A percentile compares a stretch with the other conserved stretches of the same genome.
Evolutionary conservation across 768 basidiomycete species (phyloP).

Genomic region (Gelatoporia subvermispora): DNA sequence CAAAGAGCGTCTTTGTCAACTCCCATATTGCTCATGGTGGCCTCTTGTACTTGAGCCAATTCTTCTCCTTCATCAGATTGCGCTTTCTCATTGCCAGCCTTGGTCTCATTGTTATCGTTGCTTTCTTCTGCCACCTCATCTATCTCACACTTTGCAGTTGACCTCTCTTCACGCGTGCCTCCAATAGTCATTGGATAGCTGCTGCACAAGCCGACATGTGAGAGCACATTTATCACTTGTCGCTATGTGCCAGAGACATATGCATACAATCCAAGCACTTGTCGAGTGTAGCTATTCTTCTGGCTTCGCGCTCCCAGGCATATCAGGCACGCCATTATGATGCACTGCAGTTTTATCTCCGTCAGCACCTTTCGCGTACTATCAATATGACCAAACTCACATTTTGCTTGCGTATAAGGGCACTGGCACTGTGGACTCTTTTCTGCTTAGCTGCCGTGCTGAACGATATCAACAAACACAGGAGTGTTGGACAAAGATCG

Average conservation of each 20-base stretch:
- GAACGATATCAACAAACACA: slow-evolving; percentile 1
- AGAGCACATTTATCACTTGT: slow-evolving; percentile 26
- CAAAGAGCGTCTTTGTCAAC: neutral
- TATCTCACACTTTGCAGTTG: no score
- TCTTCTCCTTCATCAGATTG: no score
- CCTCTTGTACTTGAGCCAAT: no score
- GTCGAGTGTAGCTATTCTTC: slow-evolving; percentile 25
- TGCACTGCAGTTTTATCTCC: no score
- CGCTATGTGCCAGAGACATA: slow-evolving; percentile 29
- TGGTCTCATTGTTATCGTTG: neutral
- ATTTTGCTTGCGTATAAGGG: slow-evolving; percentile 9
- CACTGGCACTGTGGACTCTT: neutral
- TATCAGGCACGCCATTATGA: slow-evolving; percentile 14
- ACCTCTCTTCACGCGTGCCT: slow-evolving; percentile 3
- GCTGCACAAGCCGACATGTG: slow-evolving; percentile 23
- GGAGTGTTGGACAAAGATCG: slow-evolving; percentile 6
- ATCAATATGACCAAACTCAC: no score
- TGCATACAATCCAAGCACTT: slow-evolving; percentile 26
- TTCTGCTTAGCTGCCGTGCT: slow-evolving; percentile 3
- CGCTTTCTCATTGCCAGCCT: neutral
- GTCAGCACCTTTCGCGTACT: no score
- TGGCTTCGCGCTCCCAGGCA: slow-evolving; percentile 28
- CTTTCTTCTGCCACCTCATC: no score
- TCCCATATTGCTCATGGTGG: no score
- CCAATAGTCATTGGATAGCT: slow-evolving; percentile 26